phyloP scores from a whole-genome alignment of 257 asterid species.

The Nicotiana otophora region DNA sequence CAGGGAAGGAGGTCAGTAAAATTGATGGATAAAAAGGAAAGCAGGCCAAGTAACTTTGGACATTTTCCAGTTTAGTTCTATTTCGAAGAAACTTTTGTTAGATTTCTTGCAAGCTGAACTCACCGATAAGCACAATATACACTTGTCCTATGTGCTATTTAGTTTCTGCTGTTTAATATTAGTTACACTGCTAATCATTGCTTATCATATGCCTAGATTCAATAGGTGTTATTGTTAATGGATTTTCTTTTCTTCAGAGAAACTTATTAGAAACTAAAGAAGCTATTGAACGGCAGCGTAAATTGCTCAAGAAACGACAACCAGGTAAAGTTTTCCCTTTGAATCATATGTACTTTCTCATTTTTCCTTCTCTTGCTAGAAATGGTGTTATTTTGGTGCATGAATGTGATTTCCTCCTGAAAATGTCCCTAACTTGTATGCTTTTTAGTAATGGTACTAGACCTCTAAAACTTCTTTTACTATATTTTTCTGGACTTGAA shows the following conservation, averaged over 20 bases:
- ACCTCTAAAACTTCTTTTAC: not conserved
- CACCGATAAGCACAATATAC: not conserved
- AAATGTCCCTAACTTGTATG: not conserved
- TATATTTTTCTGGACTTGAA: not conserved
- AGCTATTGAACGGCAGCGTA: constrained; percentile 90
- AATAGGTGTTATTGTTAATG: not conserved
- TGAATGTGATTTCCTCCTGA: not conserved
- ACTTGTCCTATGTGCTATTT: not conserved
- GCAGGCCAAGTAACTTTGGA: not conserved
- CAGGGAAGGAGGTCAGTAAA: not conserved
- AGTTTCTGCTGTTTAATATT: not conserved
- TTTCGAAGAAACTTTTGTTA: not conserved
- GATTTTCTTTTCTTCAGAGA: constrained; percentile 36
- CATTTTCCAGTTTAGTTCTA: not conserved
- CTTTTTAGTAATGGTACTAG: not conserved
- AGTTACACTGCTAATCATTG: not conserved
- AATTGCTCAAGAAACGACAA: constrained; percentile 80
- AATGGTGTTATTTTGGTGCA: not conserved
- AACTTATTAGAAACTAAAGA: constrained; percentile 82
- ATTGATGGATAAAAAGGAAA: not conserved
- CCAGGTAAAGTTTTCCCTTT: constrained; percentile 38
- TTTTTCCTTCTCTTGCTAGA: not conserved
- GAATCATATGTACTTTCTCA: constrained; percentile 1
- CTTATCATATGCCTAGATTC: not conserved
- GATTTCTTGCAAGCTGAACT: not conserved